phyloP scores from a whole-genome alignment of 345 rosid genomes.

The Rhodamnia argentea region DNA sequence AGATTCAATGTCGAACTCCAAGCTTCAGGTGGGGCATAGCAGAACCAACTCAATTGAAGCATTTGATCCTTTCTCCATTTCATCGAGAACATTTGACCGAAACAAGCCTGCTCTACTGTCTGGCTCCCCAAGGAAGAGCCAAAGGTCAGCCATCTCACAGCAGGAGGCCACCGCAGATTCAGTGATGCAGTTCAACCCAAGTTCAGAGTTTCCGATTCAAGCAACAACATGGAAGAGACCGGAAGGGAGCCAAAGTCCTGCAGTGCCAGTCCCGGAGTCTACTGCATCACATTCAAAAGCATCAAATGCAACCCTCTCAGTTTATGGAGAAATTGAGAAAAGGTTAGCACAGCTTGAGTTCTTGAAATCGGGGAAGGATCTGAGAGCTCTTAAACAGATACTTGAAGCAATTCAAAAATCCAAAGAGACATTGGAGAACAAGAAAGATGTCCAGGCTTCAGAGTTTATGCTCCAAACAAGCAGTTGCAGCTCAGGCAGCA shows the following conservation, averaged over 20 bases:
- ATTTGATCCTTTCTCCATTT: constrained; percentile 9
- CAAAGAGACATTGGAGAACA: constrained; percentile 25
- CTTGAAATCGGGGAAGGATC: constrained; percentile 72
- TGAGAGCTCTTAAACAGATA: constrained; percentile 76
- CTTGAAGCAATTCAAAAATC: constrained; percentile 79
- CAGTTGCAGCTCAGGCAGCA: neutral
- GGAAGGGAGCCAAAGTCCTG: constrained; percentile 39
- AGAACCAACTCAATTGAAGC: constrained; percentile 11
- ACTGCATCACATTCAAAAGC: constrained; percentile 8
- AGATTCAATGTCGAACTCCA: constrained; percentile 12
- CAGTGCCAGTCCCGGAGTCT: constrained; percentile 5
- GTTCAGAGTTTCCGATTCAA: constrained; percentile 44
- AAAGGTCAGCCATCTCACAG: constrained; percentile 35
- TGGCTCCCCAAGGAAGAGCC: constrained; percentile 3
- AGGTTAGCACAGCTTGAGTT: constrained; percentile 67
- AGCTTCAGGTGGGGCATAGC: constrained; percentile 6
- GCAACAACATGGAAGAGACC: constrained; percentile 60
- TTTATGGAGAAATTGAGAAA: constrained; percentile 79
- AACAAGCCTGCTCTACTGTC: constrained; percentile 7
- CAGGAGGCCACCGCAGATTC: constrained; percentile 22
- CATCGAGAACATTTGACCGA: constrained; percentile 16
- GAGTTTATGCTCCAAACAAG: constrained; percentile 13
- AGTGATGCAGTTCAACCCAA: constrained; percentile 28
- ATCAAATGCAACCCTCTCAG: constrained; percentile 23
- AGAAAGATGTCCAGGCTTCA: constrained; percentile 24